Percentiles rank a stretch among this genome's conserved stretches.
Conservation (phyloP, 2,329 filamentous ascomycete species). For the Neopestalotiopsis sp. region DNA sequence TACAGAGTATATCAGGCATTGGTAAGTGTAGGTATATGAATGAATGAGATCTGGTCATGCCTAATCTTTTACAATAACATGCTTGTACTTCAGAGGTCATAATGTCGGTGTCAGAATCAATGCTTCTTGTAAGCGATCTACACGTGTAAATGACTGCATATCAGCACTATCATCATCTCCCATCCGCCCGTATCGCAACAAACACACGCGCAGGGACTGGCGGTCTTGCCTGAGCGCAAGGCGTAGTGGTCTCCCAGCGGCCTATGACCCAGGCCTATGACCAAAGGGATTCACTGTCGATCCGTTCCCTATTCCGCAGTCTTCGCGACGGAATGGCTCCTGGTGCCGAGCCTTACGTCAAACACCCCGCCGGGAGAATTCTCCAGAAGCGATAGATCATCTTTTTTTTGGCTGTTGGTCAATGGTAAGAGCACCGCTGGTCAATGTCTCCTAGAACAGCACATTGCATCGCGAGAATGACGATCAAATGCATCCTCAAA, state of each 20-base stretch:
- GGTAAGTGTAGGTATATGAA: too few relatives aligned
- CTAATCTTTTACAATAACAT: too few relatives aligned
- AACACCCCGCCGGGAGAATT: slow-evolving; percentile 1
- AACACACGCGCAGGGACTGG: too few relatives aligned
- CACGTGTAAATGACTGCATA: too few relatives aligned
- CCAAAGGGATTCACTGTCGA: background rate
- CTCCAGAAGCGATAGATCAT: background rate
- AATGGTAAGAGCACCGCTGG: background rate
- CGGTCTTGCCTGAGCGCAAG: too few relatives aligned
- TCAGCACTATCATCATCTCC: too few relatives aligned
- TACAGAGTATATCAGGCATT: background rate
- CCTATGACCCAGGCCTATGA: background rate
- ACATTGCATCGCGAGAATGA: background rate
- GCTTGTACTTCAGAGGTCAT: too few relatives aligned
- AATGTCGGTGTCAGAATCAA: too few relatives aligned
- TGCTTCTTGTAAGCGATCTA: too few relatives aligned
- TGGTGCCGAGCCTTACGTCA: background rate
- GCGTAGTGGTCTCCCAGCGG: background rate
- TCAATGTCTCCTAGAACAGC: background rate
- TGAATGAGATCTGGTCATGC: too few relatives aligned
- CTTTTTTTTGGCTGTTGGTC: background rate
- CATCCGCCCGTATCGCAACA: too few relatives aligned
- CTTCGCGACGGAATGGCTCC: background rate
- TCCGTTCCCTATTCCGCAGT: background rate
- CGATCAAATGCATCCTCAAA: background rate